Evolutionary conservation across 805 yeast genomes (phyloP).

Genomic region (Diddensiella transvaalensis): DNA sequence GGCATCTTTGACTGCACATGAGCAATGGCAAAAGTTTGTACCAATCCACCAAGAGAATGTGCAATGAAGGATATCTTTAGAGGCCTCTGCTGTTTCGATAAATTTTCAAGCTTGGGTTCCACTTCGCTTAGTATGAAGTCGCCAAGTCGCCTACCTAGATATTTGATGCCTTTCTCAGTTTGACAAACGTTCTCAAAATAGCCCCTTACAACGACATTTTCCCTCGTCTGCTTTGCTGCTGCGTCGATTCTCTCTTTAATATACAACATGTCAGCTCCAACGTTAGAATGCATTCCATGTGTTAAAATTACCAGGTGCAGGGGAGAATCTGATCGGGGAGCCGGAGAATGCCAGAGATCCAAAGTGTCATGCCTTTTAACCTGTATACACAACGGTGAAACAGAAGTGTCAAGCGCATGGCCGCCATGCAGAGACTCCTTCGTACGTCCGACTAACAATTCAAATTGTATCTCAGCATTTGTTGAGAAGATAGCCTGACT

Average conservation of each 20-base stretch:
- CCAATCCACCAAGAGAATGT: constrained; percentile 91
- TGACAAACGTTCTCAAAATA: constrained; percentile 79
- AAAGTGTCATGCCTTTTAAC: constrained; percentile 50
- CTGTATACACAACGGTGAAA: constrained; percentile 16
- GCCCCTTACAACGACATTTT: constrained; percentile 77
- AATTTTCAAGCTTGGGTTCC: constrained; percentile 19
- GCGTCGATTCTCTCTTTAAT: constrained; percentile 74
- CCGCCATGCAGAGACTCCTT: constrained; percentile 22
- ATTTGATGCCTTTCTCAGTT: constrained; percentile 85
- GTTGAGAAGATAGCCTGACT: constrained; percentile 76
- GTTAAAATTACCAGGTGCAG: constrained; percentile 81
- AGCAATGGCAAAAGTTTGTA: constrained; percentile 87
- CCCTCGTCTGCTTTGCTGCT: constrained; percentile 41
- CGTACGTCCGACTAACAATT: constrained; percentile 47
- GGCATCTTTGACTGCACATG: constrained; percentile 64
- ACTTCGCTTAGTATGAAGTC: constrained; percentile 61
- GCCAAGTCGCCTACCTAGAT: constrained; percentile 77
- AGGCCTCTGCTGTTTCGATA: constrained; percentile 27
- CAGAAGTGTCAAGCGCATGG: background rate
- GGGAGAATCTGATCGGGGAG: constrained; percentile 47
- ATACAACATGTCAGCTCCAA: constrained; percentile 85
- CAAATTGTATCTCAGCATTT: constrained; percentile 64
- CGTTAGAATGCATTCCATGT: constrained; percentile 90
- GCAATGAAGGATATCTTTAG: constrained; percentile 78
- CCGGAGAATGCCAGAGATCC: constrained; percentile 74